Base-by-base conservation (phyloP, 108 stramenopile species). In the Discostella pseudostelligera region DNA sequence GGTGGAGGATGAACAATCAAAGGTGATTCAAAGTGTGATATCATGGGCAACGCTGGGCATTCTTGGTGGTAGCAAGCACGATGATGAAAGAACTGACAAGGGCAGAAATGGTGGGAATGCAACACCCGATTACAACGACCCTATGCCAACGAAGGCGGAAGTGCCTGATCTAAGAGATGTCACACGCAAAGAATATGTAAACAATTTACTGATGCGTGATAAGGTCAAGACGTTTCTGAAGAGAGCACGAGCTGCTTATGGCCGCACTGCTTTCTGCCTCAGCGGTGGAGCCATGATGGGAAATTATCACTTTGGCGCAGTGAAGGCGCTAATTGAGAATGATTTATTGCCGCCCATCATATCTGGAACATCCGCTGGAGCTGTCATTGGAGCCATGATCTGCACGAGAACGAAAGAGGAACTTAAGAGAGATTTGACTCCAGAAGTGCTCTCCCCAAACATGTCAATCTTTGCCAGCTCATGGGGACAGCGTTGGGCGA, bases 261-360 rank as follows among this genome's bases (percentile, higher is more conserved):
- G 98, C 9, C 83, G 97, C 25, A 98, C 98, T 3, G 98, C 96
- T 2, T 75, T 99, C 29, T 88, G 96, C 68, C 80, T 99, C 16
- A 81, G 78, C 51, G 98, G 98, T 14, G 98, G 98, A 7, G 96
- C 96, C 55, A 84, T 84, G 65, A 87, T 96, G 96, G 98, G 97
- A 17, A 57, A 81, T 45, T 98, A 98, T 62, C 98, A 99, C 76
- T 87, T 94, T 45, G 98, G 98, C 1, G 82, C 93, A 26, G 73
- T 97, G 19, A 81, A 82, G 64, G 96, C 93, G 7, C 67, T 97
- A 8, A 62, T 89, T 56, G 90, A 92, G 26, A 81, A 80, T 50
- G 89, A 86, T 37, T 57, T 90, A 16, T 75, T 99, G 6, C 98
- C 98, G 3, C 81, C 94, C 35, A 96, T 97, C 50, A 86, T 99